These are phyloP conservation scores for Deinandra increscens DNA, from an alignment of 129 eudicot genomes.

Conservation along the genomic window DNA sequence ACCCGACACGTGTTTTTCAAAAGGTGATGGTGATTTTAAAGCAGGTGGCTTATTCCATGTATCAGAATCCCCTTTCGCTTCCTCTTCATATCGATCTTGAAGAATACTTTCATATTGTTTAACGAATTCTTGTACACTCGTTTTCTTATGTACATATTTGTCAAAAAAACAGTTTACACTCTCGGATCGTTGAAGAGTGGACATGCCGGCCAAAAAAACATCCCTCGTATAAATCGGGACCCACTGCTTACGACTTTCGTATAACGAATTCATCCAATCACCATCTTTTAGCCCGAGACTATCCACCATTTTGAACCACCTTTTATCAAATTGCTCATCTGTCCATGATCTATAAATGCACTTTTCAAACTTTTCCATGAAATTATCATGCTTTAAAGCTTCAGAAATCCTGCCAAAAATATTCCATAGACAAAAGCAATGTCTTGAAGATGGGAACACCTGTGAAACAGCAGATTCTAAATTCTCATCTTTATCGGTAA, in stretches of 20 bases:
- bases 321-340: slow-evolving; percentile 76
- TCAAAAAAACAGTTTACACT: slow-evolving; percentile 89
- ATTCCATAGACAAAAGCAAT: slow-evolving; percentile 75
- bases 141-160: slow-evolving; percentile 84
- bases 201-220: slow-evolving; percentile 79
- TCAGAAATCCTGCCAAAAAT: slow-evolving; percentile 70
- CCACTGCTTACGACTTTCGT: slow-evolving; percentile 74
- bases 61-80: slow-evolving; percentile 80
- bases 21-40: slow-evolving; percentile 86
- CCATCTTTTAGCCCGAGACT: slow-evolving; percentile 64
- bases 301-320: slow-evolving; percentile 66
- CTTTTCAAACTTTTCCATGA: slow-evolving; percentile 62
- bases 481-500: slow-evolving; percentile 66
- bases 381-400: slow-evolving; percentile 58
- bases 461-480: slow-evolving; percentile 53
- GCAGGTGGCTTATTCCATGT: slow-evolving; percentile 79
- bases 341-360: slow-evolving; percentile 76
- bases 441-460: slow-evolving; percentile 65
- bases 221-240: slow-evolving; percentile 67
- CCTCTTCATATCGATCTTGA: slow-evolving; percentile 94
- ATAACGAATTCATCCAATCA: slow-evolving; percentile 64
- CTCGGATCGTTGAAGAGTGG: slow-evolving; percentile 70
- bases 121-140: slow-evolving; percentile 65
- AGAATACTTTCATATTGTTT: slow-evolving; percentile 64
- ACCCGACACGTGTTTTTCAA: slow-evolving; percentile 71